phyloP scores from a whole-genome alignment of 805 yeast species.

The Sugiyamaella marilandica region DNA sequence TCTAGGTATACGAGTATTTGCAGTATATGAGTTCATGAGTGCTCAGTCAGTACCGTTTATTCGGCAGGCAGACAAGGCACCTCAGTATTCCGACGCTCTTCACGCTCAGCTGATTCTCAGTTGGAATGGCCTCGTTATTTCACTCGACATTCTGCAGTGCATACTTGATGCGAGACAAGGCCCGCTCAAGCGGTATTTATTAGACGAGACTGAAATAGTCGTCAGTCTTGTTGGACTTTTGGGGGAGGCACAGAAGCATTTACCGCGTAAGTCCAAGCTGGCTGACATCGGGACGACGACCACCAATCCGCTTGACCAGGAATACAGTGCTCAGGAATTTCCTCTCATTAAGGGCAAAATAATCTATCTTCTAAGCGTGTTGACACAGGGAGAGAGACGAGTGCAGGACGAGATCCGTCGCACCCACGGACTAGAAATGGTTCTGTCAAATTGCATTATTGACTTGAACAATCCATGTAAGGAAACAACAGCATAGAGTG shows the following conservation, averaged over 20 bases:
- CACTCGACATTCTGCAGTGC: constrained; percentile 12
- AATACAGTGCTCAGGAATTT: constrained; percentile 33
- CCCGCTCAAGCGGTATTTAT: neutral
- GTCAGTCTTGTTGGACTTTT: constrained; percentile 6
- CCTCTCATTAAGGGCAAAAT: constrained; percentile 64
- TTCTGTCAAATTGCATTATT: constrained; percentile 75
- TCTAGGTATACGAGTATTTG: neutral
- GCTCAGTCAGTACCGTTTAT: constrained; percentile 13
- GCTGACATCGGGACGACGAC: constrained; percentile 11
- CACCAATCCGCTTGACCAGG: constrained; percentile 4
- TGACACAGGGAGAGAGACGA: constrained; percentile 46
- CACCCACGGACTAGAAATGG: constrained; percentile 61
- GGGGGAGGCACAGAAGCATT: constrained; percentile 15
- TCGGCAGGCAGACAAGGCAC: constrained; percentile 1
- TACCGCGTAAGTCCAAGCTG: constrained; percentile 19
- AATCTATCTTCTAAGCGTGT: constrained; percentile 59
- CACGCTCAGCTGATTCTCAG: constrained; percentile 2
- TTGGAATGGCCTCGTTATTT: constrained; percentile 13
- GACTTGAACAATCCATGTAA: constrained; percentile 81
- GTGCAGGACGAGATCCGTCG: constrained; percentile 67
- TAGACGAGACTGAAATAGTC: neutral
- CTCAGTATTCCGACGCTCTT: constrained; percentile 5
- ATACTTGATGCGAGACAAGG: constrained; percentile 1
- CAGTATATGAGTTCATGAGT: neutral
- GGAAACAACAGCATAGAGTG: neutral